Percentiles rank a stretch among this genome's conserved stretches.
Conservation (phyloP, 495 filamentous ascomycete genomes). For the Poronia punctata region DNA sequence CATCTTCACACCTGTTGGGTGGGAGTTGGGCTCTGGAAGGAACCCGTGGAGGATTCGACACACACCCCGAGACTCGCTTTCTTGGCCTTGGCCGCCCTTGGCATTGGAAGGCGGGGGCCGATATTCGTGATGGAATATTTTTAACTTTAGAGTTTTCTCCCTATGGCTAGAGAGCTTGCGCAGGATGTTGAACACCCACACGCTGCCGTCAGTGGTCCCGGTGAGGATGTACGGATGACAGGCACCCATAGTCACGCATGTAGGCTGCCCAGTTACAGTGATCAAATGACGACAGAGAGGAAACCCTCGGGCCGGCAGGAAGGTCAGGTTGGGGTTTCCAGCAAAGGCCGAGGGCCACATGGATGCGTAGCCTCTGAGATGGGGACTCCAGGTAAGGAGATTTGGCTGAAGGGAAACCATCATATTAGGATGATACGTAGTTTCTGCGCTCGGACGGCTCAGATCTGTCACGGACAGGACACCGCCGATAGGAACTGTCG, state of each 20-base stretch:
- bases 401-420: constrained; percentile 42
- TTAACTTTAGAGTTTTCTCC: constrained; percentile 36
- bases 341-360: constrained; percentile 38
- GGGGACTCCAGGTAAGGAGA: constrained; percentile 38
- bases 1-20: constrained; percentile 54
- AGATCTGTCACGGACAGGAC: constrained; percentile 39
- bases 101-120: constrained; percentile 3
- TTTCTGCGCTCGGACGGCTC: constrained; percentile 35
- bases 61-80: constrained; percentile 52
- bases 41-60: constrained; percentile 47
- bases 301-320: constrained; percentile 39
- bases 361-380: constrained; percentile 38
- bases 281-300: constrained; percentile 39
- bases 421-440: constrained; percentile 38
- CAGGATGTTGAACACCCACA: constrained; percentile 39
- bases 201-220: constrained; percentile 37
- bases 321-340: constrained; percentile 38
- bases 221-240: constrained; percentile 39
- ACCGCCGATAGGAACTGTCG: constrained; percentile 40
- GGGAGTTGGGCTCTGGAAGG: constrained; percentile 50
- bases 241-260: constrained; percentile 34
- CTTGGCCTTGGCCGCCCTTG: constrained; percentile 11
- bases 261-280: constrained; percentile 36
- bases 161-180: constrained; percentile 39
- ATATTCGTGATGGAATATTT: constrained; percentile 42